Evolutionary conservation across 208 protist species (phyloP).

Genomic region (Crithidia acanthocephali): DNA sequence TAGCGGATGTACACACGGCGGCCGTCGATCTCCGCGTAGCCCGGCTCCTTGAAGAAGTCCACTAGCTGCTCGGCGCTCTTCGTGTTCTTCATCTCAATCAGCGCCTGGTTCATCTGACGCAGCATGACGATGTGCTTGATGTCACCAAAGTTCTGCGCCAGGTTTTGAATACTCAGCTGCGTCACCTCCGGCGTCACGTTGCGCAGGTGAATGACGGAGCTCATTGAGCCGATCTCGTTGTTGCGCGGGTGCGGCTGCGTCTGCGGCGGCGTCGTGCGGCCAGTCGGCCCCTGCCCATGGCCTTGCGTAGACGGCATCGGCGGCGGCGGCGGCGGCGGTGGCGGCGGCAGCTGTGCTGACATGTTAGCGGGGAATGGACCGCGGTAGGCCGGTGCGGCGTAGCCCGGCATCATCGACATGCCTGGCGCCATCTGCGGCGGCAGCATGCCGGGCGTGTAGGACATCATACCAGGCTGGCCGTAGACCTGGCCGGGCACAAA

Average conservation of each 20-base stretch:
- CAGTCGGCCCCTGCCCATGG: conserved; percentile 15
- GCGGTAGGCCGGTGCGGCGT: conserved; percentile 40
- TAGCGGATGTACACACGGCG: conserved; percentile 93
- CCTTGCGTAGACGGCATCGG: conserved; percentile 22
- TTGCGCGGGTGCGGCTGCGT: conserved; percentile 53
- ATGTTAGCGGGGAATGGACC: conserved; percentile 38
- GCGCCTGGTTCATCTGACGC: conserved; percentile 93
- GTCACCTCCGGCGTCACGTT: conserved; percentile 93
- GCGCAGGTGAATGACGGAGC: conserved; percentile 89
- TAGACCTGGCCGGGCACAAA: conserved; percentile 76
- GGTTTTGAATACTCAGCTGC: conserved; percentile 89
- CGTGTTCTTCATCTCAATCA: conserved; percentile 91
- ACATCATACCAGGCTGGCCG: conserved; percentile 73
- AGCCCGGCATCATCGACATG: conserved; percentile 54
- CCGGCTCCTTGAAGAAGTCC: conserved; percentile 85
- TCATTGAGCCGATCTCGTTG: conserved; percentile 89
- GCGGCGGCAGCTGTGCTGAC: conserved; percentile 19
- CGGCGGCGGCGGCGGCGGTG: conserved; percentile 17
- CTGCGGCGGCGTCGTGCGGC: conserved; percentile 12
- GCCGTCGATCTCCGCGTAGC: conserved; percentile 91
- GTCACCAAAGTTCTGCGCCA: conserved; percentile 88
- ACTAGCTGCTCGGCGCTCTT: conserved; percentile 90
- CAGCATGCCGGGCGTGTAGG: conserved; percentile 47
- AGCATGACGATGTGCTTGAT: conserved; percentile 95
- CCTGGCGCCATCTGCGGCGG: conserved; percentile 41